Evolutionary conservation across 345 rosid genomes (phyloP), one percentile per base, ranked within the genome.

Genomic region (Eutrema yunnanense): DNA sequence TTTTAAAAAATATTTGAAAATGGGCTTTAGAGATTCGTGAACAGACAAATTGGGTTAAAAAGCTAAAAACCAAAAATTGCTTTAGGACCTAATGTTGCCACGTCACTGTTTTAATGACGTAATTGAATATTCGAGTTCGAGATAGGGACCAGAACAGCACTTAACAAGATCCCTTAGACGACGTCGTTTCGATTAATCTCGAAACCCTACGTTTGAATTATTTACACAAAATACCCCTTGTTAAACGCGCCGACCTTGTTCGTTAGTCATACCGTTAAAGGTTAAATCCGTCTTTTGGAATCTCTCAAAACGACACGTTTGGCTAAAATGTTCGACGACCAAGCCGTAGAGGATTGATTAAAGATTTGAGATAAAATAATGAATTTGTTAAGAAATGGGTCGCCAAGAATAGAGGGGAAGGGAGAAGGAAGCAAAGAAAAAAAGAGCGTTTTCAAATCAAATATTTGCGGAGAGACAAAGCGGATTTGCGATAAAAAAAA

Each of bases 401-500:
- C 54, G 71, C 80, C 76, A 57, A 77, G 76, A 58, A 77, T 57
- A 76, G 19, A 19, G 22, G 22, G 1, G 22, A 19, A 19, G 65
- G 65, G 22, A 38, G 70, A 73, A 49, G 65, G 56, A 65, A 34
- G 54, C 8, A 22, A 43, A 8, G 14, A 48, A 29, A 10, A 11
- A 16, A 16, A 16, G 37, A 79, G 53, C 55, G 71, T 51, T 69
- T 77, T n/a, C 4, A 14, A 62, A 37, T 27, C 77, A 72, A 77
- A 82, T 79, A 64, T 75, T 73, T 65, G 70, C 80, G 86, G 86
- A 79, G 84, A 59, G 40, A 53, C 60, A 49, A 67, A 55, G 62
- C 65, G 46, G 62, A 65, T 62, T 76, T 64, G 81, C 76, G 78
- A 78, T 57, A 0, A 22, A 22, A 65, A 57, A 64, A 53, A 73